Base-by-base conservation (phyloP, 2,329 filamentous ascomycete genomes). In the Colletotrichum orbiculare region DNA sequence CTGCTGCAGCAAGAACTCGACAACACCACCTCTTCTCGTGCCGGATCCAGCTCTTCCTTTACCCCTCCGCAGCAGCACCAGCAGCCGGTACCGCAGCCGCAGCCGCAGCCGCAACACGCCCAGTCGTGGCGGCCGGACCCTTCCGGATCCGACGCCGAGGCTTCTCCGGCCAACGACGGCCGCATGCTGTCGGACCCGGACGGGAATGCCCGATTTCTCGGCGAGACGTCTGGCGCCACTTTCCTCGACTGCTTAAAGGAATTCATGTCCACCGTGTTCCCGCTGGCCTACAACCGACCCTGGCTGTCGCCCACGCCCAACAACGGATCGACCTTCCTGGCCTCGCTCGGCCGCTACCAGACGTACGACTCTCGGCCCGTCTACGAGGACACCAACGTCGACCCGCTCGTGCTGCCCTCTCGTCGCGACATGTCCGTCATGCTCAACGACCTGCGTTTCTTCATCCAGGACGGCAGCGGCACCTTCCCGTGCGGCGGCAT, bases 211-310 rank as follows among this genome's bases (percentile, higher is more conserved):
- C 79, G 82, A 11, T 85, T 82, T 69, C 76, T 83, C 2, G 83
- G 83, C 43, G 80, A 81, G 69, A 84, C 82, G 8, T 83, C 82
- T 25, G 82, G 81, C 13, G 81, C 82, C 10, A 82, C 79, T 1
- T 85, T 85, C 57, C 76, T 85, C 6, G 82, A 85, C 62, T 74
- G 80, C 15, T 71, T 85, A 46, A 84, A 84, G 66, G 77, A 78
- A 54, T 80, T 84, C 64, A 82, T 85, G 73, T 72, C 72, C 43
- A 78, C 76, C 12, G 72, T 79, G 15, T 69, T 78, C 17, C 74
- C 76, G n/a, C 69, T 79, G 17, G 74, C 74, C 42, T 74, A 68
- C 67, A 68, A 72, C 25, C 53, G 57, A 56, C 50, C 39, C 17
- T 63, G 43, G 48, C 59, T 49, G 47, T 59, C 60, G 42, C 66